phyloP scores from a whole-genome alignment of 108 stramenopile species.

The Fistulifera pelliculosa region DNA sequence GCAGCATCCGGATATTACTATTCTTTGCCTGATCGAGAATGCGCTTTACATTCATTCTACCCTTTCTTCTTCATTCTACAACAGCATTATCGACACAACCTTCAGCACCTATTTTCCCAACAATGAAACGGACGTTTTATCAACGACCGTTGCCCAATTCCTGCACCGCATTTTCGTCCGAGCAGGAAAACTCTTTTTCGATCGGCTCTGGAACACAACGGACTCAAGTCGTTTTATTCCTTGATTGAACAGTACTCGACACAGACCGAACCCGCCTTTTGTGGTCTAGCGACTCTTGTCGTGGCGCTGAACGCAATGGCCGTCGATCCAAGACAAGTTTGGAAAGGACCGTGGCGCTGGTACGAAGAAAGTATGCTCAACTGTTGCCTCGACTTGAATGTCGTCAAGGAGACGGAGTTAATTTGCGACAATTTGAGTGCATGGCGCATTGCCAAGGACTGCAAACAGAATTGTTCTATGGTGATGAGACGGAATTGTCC shows the following conservation, averaged over 20 bases:
- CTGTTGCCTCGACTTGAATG: constrained; percentile 72
- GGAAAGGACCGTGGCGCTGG: constrained; percentile 97
- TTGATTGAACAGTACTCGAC: constrained; percentile 74
- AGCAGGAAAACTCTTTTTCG: constrained; percentile 46
- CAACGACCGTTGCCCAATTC: constrained; percentile 42
- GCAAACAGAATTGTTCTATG: constrained; percentile 32
- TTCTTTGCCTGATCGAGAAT: too few relatives aligned
- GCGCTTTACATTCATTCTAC: too few relatives aligned
- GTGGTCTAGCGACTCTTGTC: constrained; percentile 85
- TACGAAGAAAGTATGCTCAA: constrained; percentile 88
- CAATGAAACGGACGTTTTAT: constrained; percentile 46
- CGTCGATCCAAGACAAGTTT: constrained; percentile 81
- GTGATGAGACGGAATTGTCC: constrained; percentile 14
- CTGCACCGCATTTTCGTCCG: constrained; percentile 56
- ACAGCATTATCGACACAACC: too few relatives aligned
- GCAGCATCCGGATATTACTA: too few relatives aligned
- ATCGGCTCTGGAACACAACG: constrained; percentile 33
- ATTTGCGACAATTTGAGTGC: constrained; percentile 60
- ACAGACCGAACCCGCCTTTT: constrained; percentile 91
- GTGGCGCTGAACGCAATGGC: constrained; percentile 91
- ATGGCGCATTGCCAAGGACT: constrained; percentile 80
- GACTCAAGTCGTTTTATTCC: constrained; percentile 49
- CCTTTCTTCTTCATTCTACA: too few relatives aligned
- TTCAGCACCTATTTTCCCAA: too few relatives aligned
- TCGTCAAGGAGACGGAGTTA: constrained; percentile 60